Percentiles rank a stretch among this genome's conserved stretches.
phyloP scores from a whole-genome alignment of 768 basidiomycete genomes.

The Boletus rubroflammeus region DNA sequence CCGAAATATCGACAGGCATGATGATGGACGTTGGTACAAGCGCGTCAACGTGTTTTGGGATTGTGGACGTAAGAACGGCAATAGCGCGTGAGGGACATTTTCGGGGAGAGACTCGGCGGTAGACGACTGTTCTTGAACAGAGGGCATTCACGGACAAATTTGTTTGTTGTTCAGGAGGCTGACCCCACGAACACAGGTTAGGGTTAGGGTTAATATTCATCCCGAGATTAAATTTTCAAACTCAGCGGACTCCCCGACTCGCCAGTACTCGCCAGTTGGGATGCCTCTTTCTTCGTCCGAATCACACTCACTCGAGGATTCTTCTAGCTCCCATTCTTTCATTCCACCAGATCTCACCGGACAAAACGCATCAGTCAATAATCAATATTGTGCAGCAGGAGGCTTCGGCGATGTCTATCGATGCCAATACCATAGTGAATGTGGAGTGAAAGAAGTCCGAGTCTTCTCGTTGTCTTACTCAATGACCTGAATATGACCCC shows the following conservation, averaged over 20 bases:
- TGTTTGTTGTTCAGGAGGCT: too few species aligned
- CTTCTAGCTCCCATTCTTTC: neutral
- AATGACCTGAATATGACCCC: neutral
- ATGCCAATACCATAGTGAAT: neutral
- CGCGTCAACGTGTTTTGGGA: conserved; percentile 74
- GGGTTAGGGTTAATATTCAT: conserved; percentile 17
- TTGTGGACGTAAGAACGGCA: conserved; percentile 79
- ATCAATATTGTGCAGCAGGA: conserved; percentile 6
- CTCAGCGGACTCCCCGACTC: too few species aligned
- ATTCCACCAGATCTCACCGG: conserved; percentile 5
- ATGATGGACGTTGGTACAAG: conserved; percentile 81
- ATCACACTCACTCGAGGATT: neutral
- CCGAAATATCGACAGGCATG: conserved; percentile 90
- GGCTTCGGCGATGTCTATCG: conserved; percentile 4
- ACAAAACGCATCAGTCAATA: neutral
- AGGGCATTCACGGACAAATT: conserved; percentile 19
- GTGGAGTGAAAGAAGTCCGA: neutral
- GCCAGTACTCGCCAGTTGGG: neutral
- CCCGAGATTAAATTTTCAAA: too few species aligned
- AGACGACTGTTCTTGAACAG: conserved; percentile 19
- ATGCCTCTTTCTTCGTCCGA: neutral
- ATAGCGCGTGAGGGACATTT: conserved; percentile 55
- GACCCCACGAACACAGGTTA: neutral
- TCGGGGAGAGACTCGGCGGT: conserved; percentile 9
- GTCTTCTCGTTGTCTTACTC: neutral